A percentile compares a stretch with the other conserved stretches of the same genome.
phyloP scores from a whole-genome alignment of 225 moss, liverwort and hornwort species.

The Marchantia polymorpha region DNA sequence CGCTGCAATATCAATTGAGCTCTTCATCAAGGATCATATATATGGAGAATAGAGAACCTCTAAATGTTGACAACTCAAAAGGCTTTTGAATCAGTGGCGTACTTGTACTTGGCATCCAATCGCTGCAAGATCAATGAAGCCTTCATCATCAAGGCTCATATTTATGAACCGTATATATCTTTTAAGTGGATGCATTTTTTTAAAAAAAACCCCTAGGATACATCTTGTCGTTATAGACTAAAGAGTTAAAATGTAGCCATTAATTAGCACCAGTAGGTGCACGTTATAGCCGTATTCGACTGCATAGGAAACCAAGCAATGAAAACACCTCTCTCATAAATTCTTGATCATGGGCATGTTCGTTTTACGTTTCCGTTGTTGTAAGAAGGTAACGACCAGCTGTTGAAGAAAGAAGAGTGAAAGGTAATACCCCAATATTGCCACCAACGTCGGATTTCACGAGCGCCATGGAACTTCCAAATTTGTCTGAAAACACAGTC shows the following conservation, averaged over 20 bases:
- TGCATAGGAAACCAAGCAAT: background rate
- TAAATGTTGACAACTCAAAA: background rate
- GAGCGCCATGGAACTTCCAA: constrained; percentile 74
- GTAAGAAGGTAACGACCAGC: background rate
- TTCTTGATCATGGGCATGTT: too few species aligned
- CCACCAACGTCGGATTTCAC: constrained; percentile 91
- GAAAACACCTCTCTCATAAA: too few species aligned
- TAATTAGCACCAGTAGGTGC: background rate
- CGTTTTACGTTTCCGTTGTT: too few species aligned
- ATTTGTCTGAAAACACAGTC: constrained; percentile 58
- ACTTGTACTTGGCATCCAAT: constrained; percentile 67
- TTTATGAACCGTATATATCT: background rate
- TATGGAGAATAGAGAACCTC: background rate
- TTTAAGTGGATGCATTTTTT: background rate
- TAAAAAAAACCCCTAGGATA: background rate
- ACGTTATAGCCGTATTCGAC: background rate
- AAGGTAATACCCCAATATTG: constrained; percentile 65
- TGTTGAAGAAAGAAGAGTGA: background rate
- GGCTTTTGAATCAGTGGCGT: constrained; percentile 49
- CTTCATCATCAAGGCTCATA: background rate
- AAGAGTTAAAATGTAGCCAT: background rate
- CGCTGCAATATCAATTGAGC: constrained; percentile 37
- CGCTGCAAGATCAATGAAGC: constrained; percentile 40
- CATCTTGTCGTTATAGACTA: background rate
- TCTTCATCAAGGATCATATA: constrained; percentile 1